Evolutionary conservation across 148 eudicot species (phyloP), one percentile per base, ranked within the genome.

Genomic region (Polygonum maritimum): DNA sequence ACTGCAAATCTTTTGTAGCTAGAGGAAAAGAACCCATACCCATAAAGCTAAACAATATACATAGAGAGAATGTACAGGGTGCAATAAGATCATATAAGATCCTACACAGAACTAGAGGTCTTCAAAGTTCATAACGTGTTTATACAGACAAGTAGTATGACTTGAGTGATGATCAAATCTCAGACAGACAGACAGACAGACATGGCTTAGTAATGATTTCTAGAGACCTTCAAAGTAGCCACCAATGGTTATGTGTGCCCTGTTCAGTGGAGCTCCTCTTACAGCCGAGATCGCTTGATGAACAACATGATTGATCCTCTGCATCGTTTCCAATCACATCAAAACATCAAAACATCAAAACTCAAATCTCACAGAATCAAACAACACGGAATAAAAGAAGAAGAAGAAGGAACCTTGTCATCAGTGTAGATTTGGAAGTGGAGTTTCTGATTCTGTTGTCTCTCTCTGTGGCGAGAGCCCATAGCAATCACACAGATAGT

Each of bases 231-330:
- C 96, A 76, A 84, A 82, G 76, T 89, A 85, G 47, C 96, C 98
- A 6, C 94, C 98, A 79, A 82, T 39, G 10, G 96, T 91, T 31
- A 93, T 79, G 13, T 87, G 94, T 77, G 98, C 96, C 79, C 90
- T 87, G 67, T 82, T 75, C 26, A 87, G n/a, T 5, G 96, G 85
- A 77, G 87, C 89, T 51, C 96, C 98, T 84, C 91, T 87, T 35
- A 74, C 84, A 33, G 83, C 86, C 49, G 92, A 83, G 4, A 93
- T 93, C 49, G 91, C 96, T 71, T 77, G 91, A 6, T 81, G 83
- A 48, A 85, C 86, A 77, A 86, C 91, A 78, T 89, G 84, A 85
- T 89, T 89, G 9, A 89, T 85, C 76, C 94, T 87, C 98, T 93
- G 84, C 73, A 84, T 52, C 73, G 16, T 69, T 39, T 14, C 15